Percentiles rank a stretch among this genome's conserved stretches.
These are phyloP conservation scores for Penicillium hordei DNA, from an alignment of 2,329 filamentous ascomycete genomes.

Conservation along the genomic window DNA sequence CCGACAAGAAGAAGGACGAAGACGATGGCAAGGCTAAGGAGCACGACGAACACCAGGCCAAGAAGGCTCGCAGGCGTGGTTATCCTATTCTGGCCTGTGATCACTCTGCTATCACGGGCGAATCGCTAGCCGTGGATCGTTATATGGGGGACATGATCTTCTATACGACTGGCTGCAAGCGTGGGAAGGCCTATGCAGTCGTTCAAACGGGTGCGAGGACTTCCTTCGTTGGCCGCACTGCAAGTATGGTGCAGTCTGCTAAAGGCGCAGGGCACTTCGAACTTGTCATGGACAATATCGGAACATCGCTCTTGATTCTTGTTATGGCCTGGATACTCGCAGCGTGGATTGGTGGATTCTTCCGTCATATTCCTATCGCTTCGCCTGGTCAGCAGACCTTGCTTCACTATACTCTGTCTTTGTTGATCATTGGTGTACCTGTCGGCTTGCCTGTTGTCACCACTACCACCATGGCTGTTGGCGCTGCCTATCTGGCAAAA, in stretches of 20 bases:
- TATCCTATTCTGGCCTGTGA: slow-evolving; percentile 69
- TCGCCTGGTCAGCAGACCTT: slow-evolving; percentile 59
- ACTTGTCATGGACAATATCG: slow-evolving; percentile 79
- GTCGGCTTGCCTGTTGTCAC: slow-evolving; percentile 78
- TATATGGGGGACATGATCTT: slow-evolving; percentile 72
- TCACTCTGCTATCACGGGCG: slow-evolving; percentile 78
- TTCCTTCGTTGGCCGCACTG: slow-evolving; percentile 76
- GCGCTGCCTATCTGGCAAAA: slow-evolving; percentile 73
- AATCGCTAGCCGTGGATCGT: slow-evolving; percentile 68
- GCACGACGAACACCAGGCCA: slow-evolving; percentile 14
- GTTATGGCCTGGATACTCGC: slow-evolving; percentile 75
- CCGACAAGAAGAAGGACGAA: slow-evolving; percentile 52
- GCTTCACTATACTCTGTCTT: slow-evolving; percentile 66
- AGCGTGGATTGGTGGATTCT: slow-evolving; percentile 78
- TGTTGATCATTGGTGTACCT: slow-evolving; percentile 77
- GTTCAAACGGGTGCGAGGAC: slow-evolving; percentile 65
- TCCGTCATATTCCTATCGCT: slow-evolving; percentile 64
- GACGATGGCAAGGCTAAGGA: slow-evolving; percentile 14
- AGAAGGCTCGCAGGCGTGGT: slow-evolving; percentile 48
- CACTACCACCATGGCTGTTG: slow-evolving; percentile 74
- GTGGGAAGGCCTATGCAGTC: slow-evolving; percentile 72
- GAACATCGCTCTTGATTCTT: slow-evolving; percentile 69
- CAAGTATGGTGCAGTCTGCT: slow-evolving; percentile 69
- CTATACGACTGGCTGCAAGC: slow-evolving; percentile 80
- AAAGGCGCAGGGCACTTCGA: slow-evolving; percentile 77